phyloP scores from a whole-genome alignment of 2,329 filamentous ascomycete genomes.

The Sclerotinia spermophila region DNA sequence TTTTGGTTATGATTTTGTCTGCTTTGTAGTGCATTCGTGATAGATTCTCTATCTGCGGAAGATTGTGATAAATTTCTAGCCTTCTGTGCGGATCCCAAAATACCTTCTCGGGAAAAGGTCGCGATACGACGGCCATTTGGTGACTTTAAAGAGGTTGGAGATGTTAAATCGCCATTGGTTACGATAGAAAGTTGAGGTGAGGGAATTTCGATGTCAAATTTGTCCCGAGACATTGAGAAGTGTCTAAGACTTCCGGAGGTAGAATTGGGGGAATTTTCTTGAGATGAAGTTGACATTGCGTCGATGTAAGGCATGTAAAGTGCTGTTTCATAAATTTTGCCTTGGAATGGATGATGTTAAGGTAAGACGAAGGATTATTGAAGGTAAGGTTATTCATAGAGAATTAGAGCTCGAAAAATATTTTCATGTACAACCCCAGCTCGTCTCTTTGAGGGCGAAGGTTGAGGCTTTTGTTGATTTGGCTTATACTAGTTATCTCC shows the following conservation, averaged over 20 bases:
- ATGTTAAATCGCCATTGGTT: slow-evolving; percentile 27
- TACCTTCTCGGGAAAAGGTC: slow-evolving; percentile 53
- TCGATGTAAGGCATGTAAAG: slow-evolving; percentile 21
- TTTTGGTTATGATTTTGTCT: slow-evolving; percentile 21
- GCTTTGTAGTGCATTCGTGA: slow-evolving; percentile 43
- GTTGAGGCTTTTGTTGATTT: slow-evolving; percentile 22
- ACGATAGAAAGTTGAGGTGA: slow-evolving; percentile 31
- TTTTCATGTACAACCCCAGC: slow-evolving; percentile 16
- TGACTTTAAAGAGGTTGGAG: slow-evolving; percentile 46
- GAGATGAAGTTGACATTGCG: slow-evolving; percentile 35
- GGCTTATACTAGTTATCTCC: slow-evolving; percentile 28
- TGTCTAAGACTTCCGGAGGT: slow-evolving; percentile 27
- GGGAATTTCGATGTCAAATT: slow-evolving; percentile 34
- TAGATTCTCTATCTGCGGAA: slow-evolving; percentile 43
- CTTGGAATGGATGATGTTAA: neutral
- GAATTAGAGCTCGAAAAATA: slow-evolving; percentile 1
- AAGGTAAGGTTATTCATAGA: slow-evolving; percentile 1
- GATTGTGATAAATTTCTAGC: slow-evolving; percentile 54
- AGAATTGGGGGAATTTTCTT: slow-evolving; percentile 34
- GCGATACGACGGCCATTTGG: slow-evolving; percentile 46
- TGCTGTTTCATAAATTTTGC: slow-evolving; percentile 23
- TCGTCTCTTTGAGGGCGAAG: slow-evolving; percentile 10
- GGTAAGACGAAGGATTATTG: neutral
- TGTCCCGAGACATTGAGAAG: slow-evolving; percentile 35
- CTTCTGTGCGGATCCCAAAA: slow-evolving; percentile 52